Evolutionary conservation across 371 early-diverging fungal genomes (phyloP), one percentile per base, ranked within the genome.

Genomic region (Syncephalastrum sp.): DNA sequence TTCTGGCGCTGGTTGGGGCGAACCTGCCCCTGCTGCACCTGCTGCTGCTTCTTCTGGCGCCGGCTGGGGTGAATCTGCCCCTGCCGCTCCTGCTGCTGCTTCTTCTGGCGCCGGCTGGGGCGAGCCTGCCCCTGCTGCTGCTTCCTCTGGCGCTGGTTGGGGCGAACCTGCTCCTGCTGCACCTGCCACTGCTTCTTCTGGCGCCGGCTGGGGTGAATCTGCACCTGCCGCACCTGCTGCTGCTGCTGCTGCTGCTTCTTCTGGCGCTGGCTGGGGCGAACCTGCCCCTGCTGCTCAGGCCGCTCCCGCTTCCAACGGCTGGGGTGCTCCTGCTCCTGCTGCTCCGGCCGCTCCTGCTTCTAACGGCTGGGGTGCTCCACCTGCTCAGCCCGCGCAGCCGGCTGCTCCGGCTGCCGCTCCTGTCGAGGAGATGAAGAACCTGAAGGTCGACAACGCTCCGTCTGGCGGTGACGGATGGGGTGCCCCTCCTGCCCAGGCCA

Each of bases 381-480:
- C 63, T 38, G 47, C 67, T 44, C 17, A 52, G 23, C 54, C 56
- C 29, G 57, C 41, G 24, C 57, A 46, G 53, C 56, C 51, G 23
- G 42, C 60, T 53, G 51, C 55, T 45, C 65, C 67, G 3, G 55
- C 42, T 16, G 38, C 59, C 46, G 58, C 57, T 49, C 27, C 56
- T 12, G 33, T 57, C 21, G 42, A 56, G 38, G 27, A 51, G 38
- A 33, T 33, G 38, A 33, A 10, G 5, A 33, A 33, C 2, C 10
- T 33, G 8, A 33, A 15, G 14, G 38, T 51, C 4, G 38, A 42
- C 50, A 15, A 57, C 25, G 64, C 61, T n/a, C 41, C 60, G 46
- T 47, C 48, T n/a, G 38, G 61, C 24, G 64, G 62, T 53, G 65
- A 54, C 47, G 71, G 68, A 45, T 69, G 73, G 69, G 64, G 64